phyloP scores from a whole-genome alignment of 768 basidiomycete species.

The Lactifluus pinguis region DNA sequence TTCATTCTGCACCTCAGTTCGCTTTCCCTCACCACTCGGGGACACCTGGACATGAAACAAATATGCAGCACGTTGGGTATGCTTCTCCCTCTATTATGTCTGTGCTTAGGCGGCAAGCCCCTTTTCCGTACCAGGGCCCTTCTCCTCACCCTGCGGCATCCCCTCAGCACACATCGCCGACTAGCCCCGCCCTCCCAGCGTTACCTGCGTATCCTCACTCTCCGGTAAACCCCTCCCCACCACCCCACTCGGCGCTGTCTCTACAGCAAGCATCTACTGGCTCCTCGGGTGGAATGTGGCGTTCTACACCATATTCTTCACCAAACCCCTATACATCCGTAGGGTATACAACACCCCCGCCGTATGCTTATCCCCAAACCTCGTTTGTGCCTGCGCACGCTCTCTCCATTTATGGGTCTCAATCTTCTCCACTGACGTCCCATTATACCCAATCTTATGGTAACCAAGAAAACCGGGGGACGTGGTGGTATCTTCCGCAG shows the following conservation, averaged over 20 bases:
- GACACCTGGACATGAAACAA: background rate
- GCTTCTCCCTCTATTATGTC: constrained; percentile 25
- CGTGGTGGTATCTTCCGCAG: constrained; percentile 44
- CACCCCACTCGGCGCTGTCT: constrained; percentile 18
- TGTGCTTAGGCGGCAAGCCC: constrained; percentile 30
- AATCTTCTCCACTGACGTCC: constrained; percentile 24
- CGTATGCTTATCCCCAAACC: constrained; percentile 32
- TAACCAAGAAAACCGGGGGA: constrained; percentile 36
- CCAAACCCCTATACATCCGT: constrained; percentile 21
- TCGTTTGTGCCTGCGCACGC: constrained; percentile 27
- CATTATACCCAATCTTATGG: constrained; percentile 27
- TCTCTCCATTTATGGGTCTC: constrained; percentile 32
- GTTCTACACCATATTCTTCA: constrained; percentile 18
- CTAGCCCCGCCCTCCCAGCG: constrained; percentile 11
- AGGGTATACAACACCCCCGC: constrained; percentile 25
- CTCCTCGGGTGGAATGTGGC: constrained; percentile 7
- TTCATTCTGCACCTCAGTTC: constrained; percentile 5
- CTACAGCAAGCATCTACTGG: background rate
- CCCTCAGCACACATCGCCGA: constrained; percentile 22
- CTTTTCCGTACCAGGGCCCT: constrained; percentile 32
- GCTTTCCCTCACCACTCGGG: constrained; percentile 6
- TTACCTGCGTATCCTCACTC: constrained; percentile 4
- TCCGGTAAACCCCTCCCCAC: constrained; percentile 20
- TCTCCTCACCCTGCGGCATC: constrained; percentile 28
- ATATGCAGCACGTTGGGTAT: constrained; percentile 17